These are phyloP conservation scores for Pseudocercospora cruenta DNA, from an alignment of 2,329 filamentous ascomycete species.

Conservation along the genomic window DNA sequence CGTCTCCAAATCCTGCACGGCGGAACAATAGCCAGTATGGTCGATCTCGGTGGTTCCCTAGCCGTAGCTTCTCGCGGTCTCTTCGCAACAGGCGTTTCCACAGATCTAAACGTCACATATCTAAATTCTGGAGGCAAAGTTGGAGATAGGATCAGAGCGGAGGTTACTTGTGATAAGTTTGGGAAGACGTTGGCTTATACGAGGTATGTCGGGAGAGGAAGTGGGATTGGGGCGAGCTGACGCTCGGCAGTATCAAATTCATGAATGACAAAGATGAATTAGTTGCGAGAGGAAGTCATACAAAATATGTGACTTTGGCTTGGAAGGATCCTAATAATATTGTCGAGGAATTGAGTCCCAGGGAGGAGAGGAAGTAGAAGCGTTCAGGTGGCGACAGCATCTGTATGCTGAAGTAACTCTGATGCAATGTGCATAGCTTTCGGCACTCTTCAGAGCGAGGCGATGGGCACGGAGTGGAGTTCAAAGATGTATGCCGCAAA, in stretches of 20 bases:
- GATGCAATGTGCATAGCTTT: too few relatives aligned
- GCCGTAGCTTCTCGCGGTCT: constrained; percentile 68
- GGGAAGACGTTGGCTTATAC: constrained; percentile 10
- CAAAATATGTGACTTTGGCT: constrained; percentile 60
- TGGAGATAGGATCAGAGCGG: constrained; percentile 55
- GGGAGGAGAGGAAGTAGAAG: constrained; percentile 5
- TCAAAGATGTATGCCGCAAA: too few relatives aligned
- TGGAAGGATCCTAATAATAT: constrained; percentile 68
- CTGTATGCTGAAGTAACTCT: too few relatives aligned
- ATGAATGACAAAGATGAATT: constrained; percentile 61
- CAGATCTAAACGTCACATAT: constrained; percentile 69
- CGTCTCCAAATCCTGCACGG: constrained; percentile 76
- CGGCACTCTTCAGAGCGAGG: too few relatives aligned
- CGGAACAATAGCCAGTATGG: constrained; percentile 76
- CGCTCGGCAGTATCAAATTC: constrained; percentile 65
- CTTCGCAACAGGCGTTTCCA: constrained; percentile 68
- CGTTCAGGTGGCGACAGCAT: too few relatives aligned
- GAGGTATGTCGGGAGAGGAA: neutral
- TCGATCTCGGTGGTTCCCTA: constrained; percentile 68
- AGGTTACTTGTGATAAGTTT: constrained; percentile 67
- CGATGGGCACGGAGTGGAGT: too few relatives aligned
- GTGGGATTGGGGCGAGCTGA: constrained; percentile 36
- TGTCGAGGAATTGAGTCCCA: constrained; percentile 58
- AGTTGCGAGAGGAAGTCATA: constrained; percentile 68
- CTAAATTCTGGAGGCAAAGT: constrained; percentile 65